Evolutionary conservation across 805 yeast genomes (phyloP), one percentile per base, ranked within the genome.

Genomic region (Teunomyces aglyptinius): DNA sequence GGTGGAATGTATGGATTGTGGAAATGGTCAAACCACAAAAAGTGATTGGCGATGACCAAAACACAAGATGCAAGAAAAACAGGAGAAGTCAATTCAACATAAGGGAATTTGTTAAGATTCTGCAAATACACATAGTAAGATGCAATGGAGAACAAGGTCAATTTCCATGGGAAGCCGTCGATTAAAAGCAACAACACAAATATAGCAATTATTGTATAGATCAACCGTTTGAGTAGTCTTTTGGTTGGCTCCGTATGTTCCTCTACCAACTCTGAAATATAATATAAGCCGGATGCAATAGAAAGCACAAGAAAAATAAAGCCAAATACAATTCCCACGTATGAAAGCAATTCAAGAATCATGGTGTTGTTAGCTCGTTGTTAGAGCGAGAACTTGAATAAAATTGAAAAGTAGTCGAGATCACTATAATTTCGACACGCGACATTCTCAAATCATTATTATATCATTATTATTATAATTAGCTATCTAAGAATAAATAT

Each of bases 201-300:
- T 0, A 77, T 53, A 0, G 50, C 74, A 7, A 86, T 77, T n/a
- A 89, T 80, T 2, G 70, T 68, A 60, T 81, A 81, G 28, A 91
- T 89, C 44, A 82, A 62, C 52, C 83, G 75, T 38, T 73, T 75
- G 32, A 94, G 71, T 45, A 89, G 73, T 48, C 89, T 68, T 56
- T 81, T 85, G 8, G 98, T 88, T 41, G 90, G 82, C 52, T 87
- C 94, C 0, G 96, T 79, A 63, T 94, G 92, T 59, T 91, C 97
- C 62, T 94, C 99, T 12, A 94, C 96, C 27, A 90, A 68, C 62
- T 94, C 99, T 6, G 96, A 87, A 32, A 92, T 73, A 58, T 90
- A 91, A 71, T 90, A 94, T 28, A 94, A 71, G 0, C 96, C 98
- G 2, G 96, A 87, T 0, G 98, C 97, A 49, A 86, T 83, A 16